A percentile compares a stretch with the other conserved stretches of the same genome.
Conservation (phyloP, 805 yeast genomes). For the Metschnikowia cubensis region DNA sequence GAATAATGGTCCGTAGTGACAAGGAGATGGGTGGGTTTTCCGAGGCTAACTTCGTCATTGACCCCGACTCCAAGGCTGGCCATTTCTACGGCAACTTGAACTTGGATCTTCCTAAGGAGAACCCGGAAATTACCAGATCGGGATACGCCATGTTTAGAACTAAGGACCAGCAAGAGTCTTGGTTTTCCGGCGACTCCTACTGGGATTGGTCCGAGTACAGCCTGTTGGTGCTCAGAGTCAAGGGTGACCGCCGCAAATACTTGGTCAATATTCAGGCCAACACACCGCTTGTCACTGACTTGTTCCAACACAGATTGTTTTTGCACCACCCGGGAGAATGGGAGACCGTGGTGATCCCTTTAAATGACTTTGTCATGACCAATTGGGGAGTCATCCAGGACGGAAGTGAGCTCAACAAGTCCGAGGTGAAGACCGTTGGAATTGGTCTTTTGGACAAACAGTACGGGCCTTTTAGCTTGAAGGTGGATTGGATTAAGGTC, state of each 20-base stretch:
- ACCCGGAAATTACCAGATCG: slow-evolving; percentile 25
- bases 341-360: slow-evolving; percentile 79
- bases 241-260: slow-evolving; percentile 69
- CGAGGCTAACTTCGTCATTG: slow-evolving; percentile 50
- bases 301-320: slow-evolving; percentile 78
- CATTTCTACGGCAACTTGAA: slow-evolving; percentile 58
- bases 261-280: slow-evolving; percentile 80
- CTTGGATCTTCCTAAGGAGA: slow-evolving; percentile 43
- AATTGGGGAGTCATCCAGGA: slow-evolving; percentile 66
- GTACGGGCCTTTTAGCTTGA: slow-evolving; percentile 69
- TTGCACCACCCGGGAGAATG: slow-evolving; percentile 68
- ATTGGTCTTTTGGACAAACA: slow-evolving; percentile 73
- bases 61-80: slow-evolving; percentile 30
- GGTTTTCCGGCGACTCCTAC: slow-evolving; percentile 39
- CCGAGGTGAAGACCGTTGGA: slow-evolving; percentile 68
- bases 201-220: slow-evolving; percentile 71
- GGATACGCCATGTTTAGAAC: slow-evolving; percentile 89
- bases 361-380: slow-evolving; percentile 76
- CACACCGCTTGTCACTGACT: slow-evolving; percentile 70
- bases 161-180: slow-evolving; percentile 46
- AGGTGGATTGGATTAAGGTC: slow-evolving; percentile 70
- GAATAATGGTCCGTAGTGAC: slow-evolving; percentile 62
- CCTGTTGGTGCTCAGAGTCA: slow-evolving; percentile 65
- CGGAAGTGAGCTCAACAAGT: slow-evolving; percentile 54
- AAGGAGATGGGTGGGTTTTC: slow-evolving; percentile 77